Conservation (phyloP, 2,329 filamentous ascomycete species). For the Colletotrichum liaoningense region DNA sequence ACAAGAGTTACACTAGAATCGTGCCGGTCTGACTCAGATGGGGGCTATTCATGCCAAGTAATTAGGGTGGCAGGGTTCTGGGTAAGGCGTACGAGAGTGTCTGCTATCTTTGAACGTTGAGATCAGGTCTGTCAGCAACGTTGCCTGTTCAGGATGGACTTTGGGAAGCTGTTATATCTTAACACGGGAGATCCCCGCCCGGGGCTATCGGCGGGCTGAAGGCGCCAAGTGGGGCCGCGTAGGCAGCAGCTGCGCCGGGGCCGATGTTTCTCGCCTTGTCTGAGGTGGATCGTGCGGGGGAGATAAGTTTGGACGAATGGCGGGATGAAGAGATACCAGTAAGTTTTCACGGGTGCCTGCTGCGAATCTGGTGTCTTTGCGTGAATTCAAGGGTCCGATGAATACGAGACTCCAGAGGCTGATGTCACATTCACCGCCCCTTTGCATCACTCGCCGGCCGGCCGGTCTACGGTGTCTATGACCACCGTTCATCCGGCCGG, state of each 20-base stretch:
- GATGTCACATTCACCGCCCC: neutral
- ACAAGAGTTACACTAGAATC: neutral
- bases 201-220: neutral
- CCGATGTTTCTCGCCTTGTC: neutral
- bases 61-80: neutral
- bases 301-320: neutral
- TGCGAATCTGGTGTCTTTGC: neutral
- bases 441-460: neutral
- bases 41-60: neutral
- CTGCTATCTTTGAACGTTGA: neutral
- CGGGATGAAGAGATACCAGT: neutral
- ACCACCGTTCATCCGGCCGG: neutral
- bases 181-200: neutral
- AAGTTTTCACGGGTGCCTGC: neutral
- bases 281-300: neutral
- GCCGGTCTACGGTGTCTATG: constrained; percentile 1
- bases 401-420: too few species aligned
- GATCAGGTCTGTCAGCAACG: neutral
- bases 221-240: constrained; percentile 8
- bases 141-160: neutral
- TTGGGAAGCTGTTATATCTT: neutral
- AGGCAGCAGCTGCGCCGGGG: constrained; percentile 19
- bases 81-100: neutral
- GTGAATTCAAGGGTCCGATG: neutral
- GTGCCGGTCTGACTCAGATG: neutral